Evolutionary conservation across 2,329 filamentous ascomycete genomes (phyloP), one percentile per base, ranked within the genome.

Genomic region (Colletotrichum coccodes): DNA sequence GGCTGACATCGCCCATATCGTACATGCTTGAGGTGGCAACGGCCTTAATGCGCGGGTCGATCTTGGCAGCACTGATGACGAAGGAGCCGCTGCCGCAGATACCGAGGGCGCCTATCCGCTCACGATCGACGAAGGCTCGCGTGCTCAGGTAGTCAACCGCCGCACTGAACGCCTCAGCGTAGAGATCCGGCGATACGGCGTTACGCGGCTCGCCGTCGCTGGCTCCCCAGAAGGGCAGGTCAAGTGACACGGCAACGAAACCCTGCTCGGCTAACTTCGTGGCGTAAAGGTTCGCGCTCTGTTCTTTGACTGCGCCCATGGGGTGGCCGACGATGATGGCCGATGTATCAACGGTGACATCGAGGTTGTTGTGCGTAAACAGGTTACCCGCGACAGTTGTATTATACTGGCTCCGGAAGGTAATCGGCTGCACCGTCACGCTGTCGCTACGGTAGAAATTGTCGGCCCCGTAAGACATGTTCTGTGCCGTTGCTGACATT

Each of bases 61-160:
- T 75, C 65, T 80, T 79, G 3, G 79, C 78, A 0, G 79, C 79
- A 63, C 76, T 77, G 69, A 81, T 75, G 9, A 77, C 60, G 46
- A 73, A 78, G 6, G 70, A 73, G 30, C 76, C 76, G 44, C 76
- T 77, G 38, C 73, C 76, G 44, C 76, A 78, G 57, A 78, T 76
- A 14, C 76, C 76, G 16, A 78, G 53, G 23, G 47, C 76, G 28
- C 76, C 76, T 50, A 78, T 78, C 6, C 74, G 74, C 70, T 75
- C 72, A 34, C 73, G 73, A 50, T 78, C 71, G 44, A 78, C 70
- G 42, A 72, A 75, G 23, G 62, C 47, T 49, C 72, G 72, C 0
- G 44, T 36, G 34, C 69, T 70, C 18, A 79, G 74, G 18, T 76
- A 78, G 67, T 77, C 76, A 18, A 78, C 76, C 4, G 75, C 76